phyloP scores from a whole-genome alignment of 768 basidiomycete genomes.

The Lepiota venenata region DNA sequence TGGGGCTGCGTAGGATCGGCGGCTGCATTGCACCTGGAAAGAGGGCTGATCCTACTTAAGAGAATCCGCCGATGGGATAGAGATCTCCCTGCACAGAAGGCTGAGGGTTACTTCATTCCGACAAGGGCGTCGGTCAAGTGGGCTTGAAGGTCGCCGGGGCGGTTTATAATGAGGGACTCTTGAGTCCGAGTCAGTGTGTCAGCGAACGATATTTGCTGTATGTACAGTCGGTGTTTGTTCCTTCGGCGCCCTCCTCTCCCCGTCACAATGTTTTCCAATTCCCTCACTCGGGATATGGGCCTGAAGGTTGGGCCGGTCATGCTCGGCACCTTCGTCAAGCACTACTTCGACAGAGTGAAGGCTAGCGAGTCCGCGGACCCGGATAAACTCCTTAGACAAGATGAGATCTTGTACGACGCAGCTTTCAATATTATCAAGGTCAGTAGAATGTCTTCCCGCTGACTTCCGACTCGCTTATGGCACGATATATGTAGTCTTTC shows the following conservation, averaged over 20 bases:
- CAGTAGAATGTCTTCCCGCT: slow-evolving; percentile 13
- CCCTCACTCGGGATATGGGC: slow-evolving; percentile 60
- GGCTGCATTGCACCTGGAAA: too few relatives aligned
- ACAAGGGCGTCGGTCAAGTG: too few relatives aligned
- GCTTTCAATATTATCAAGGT: slow-evolving; percentile 77
- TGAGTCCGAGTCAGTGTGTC: too few relatives aligned
- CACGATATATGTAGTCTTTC: slow-evolving; percentile 53
- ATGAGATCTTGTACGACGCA: slow-evolving; percentile 81
- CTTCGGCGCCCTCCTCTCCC: background rate
- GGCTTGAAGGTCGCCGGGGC: too few relatives aligned
- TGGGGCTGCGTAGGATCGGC: too few relatives aligned
- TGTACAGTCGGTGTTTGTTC: background rate
- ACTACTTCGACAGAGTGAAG: slow-evolving; percentile 69
- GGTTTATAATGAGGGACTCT: too few relatives aligned
- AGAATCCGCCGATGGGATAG: too few relatives aligned
- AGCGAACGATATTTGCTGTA: background rate
- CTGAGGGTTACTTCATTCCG: too few relatives aligned
- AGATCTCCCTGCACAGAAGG: too few relatives aligned
- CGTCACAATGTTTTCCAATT: slow-evolving; percentile 34
- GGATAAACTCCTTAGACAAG: slow-evolving; percentile 51
- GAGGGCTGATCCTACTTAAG: too few relatives aligned
- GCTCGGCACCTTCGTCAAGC: slow-evolving; percentile 77
- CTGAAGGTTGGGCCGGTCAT: slow-evolving; percentile 69
- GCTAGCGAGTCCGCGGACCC: slow-evolving; percentile 36
- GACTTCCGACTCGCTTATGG: background rate